Conservation (phyloP, 2,329 filamentous ascomycete genomes). For the Ceratocystis diversiconidia region DNA sequence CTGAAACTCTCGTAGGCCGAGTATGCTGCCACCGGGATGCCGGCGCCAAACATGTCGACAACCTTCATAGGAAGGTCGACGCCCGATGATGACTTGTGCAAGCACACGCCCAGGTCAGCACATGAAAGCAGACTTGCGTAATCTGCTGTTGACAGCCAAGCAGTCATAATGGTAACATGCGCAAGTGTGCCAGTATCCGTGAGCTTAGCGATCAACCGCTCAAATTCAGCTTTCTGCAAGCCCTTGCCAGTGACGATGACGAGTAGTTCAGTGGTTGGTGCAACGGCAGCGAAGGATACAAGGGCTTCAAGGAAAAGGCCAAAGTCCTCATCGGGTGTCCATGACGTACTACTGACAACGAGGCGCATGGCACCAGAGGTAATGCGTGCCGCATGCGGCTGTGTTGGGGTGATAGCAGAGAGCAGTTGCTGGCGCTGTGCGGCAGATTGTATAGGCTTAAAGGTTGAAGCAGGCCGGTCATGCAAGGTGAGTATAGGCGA, state of each 20-base stretch:
- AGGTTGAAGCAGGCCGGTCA: constrained; percentile 72
- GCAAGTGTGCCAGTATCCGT: constrained; percentile 47
- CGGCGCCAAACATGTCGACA: constrained; percentile 96
- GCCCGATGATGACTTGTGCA: constrained; percentile 87
- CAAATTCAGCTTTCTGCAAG: constrained; percentile 64
- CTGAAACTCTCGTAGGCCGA: constrained; percentile 72
- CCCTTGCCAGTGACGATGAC: constrained; percentile 93
- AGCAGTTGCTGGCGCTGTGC: constrained; percentile 46
- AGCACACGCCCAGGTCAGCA: constrained; percentile 76
- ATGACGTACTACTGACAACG: constrained; percentile 86
- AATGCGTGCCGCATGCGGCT: constrained; percentile 43
- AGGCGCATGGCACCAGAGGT: constrained; percentile 46
- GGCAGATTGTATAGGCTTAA: constrained; percentile 49
- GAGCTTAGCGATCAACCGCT: constrained; percentile 48
- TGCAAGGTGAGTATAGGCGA: constrained; percentile 60
- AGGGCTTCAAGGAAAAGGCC: constrained; percentile 72
- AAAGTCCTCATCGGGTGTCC: constrained; percentile 96
- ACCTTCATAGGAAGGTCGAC: constrained; percentile 98
- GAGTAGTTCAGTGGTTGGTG: constrained; percentile 42
- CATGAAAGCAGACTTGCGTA: constrained; percentile 74
- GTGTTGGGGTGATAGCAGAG: constrained; percentile 48
- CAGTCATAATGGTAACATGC: constrained; percentile 59
- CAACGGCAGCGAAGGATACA: constrained; percentile 49
- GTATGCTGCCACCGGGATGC: constrained; percentile 81
- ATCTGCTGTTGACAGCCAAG: constrained; percentile 71